Percentiles rank a stretch among this genome's conserved stretches.
phyloP scores from a whole-genome alignment of 371 early-diverging fungal species.

The Massospora cicadina region DNA sequence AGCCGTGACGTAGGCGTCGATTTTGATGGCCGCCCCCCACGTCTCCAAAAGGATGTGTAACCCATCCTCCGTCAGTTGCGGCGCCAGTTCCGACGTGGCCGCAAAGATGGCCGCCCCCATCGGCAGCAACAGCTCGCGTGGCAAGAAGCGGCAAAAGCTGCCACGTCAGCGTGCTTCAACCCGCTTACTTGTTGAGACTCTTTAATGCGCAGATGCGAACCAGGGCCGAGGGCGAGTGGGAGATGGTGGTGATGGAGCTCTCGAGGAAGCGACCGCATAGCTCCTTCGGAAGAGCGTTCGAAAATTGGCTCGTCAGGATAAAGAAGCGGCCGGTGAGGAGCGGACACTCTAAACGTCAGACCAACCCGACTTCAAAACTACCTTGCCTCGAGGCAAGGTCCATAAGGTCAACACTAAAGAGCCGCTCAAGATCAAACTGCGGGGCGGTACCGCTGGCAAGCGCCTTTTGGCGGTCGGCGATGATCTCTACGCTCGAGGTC shows the following conservation, averaged over 20 bases:
- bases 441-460: constrained; percentile 19
- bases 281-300: constrained; percentile 42
- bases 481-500: constrained; percentile 32
- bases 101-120: constrained; percentile 50
- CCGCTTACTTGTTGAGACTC: constrained; percentile 40
- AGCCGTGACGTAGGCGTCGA: constrained; percentile 31
- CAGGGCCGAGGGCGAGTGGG: constrained; percentile 33
- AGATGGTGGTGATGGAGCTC: constrained; percentile 50
- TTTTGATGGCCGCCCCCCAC: constrained; percentile 44
- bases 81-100: constrained; percentile 36
- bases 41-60: constrained; percentile 66
- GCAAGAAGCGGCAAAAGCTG: constrained; percentile 41
- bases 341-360: constrained; percentile 31
- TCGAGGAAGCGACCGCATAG: constrained; percentile 46
- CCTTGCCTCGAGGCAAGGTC: constrained; percentile 37
- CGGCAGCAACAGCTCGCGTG: constrained; percentile 32
- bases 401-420: constrained; percentile 63
- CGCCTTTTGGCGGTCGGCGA: constrained; percentile 27
- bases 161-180: not conserved
- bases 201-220: constrained; percentile 64
- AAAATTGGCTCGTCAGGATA: constrained; percentile 68
- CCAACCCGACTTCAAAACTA: constrained; percentile 12
- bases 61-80: constrained; percentile 51
- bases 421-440: constrained; percentile 37
- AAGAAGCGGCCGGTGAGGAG: constrained; percentile 26